A percentile compares a stretch with the other conserved stretches of the same genome.
Evolutionary conservation across 805 yeast species (phyloP).

Genomic region (Candida patagonica): DNA sequence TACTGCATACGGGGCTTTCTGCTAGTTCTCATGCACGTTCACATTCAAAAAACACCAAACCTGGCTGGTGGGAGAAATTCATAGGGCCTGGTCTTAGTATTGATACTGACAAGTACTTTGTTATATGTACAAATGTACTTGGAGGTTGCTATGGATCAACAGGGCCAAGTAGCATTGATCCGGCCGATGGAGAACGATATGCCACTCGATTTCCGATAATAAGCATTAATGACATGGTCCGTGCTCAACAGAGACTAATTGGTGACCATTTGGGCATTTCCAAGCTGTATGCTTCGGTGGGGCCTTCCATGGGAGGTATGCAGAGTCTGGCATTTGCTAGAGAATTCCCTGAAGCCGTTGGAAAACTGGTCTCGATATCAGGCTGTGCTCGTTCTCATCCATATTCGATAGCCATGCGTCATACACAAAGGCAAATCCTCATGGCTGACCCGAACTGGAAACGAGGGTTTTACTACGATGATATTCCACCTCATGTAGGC

Average conservation of each 20-base stretch:
- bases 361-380: constrained; percentile 66
- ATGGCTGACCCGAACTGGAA: constrained; percentile 96
- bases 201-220: constrained; percentile 85
- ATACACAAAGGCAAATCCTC: constrained; percentile 82
- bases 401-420: constrained; percentile 86
- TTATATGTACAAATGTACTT: constrained; percentile 82
- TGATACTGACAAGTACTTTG: constrained; percentile 74
- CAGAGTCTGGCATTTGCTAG: constrained; percentile 81
- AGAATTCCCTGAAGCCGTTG: constrained; percentile 72
- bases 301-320: constrained; percentile 99
- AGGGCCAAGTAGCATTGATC: constrained; percentile 78
- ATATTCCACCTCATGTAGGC: constrained; percentile 84
- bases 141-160: constrained; percentile 96
- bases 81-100: constrained; percentile 73
- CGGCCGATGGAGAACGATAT: constrained; percentile 54
- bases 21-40: constrained; percentile 93
- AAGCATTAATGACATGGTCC: constrained; percentile 80
- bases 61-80: constrained; percentile 96
- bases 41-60: constrained; percentile 53
- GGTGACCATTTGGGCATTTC: constrained; percentile 50
- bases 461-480: constrained; percentile 74
- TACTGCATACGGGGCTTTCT: constrained; percentile 83
- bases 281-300: constrained; percentile 69
- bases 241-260: constrained; percentile 73
- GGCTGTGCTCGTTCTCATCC: constrained; percentile 96